Percentiles rank a stretch among this genome's conserved stretches.
phyloP scores from a whole-genome alignment of 1,284 basidiomycete species.

The Lignosus rhinocerotis region DNA sequence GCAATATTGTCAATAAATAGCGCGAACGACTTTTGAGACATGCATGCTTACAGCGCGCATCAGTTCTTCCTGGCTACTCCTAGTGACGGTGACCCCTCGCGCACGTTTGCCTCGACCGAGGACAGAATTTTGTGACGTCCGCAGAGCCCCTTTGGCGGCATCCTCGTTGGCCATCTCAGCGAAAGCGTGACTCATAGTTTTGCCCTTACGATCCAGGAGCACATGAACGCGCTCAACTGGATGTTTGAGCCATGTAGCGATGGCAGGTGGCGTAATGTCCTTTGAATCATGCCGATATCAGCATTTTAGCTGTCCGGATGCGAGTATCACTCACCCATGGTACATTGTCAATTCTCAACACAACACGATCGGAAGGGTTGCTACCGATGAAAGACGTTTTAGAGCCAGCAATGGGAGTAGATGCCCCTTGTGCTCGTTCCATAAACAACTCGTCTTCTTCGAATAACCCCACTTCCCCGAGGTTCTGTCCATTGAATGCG shows the following conservation, averaged over 20 bases:
- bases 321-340: conserved; percentile 66
- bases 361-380: conserved; percentile 45
- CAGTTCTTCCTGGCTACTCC: conserved; percentile 74
- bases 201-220: conserved; percentile 74
- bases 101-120: conserved; percentile 74
- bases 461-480: conserved; percentile 14
- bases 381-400: conserved; percentile 5
- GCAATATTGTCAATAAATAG: not conserved
- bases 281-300: conserved; percentile 27
- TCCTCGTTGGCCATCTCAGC: conserved; percentile 65
- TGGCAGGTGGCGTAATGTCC: conserved; percentile 79
- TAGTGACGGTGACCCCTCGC: conserved; percentile 77
- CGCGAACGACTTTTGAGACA: not conserved
- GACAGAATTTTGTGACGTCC: conserved; percentile 64
- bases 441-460: conserved; percentile 30
- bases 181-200: conserved; percentile 79
- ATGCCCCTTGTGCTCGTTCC: conserved; percentile 34
- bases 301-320: not conserved
- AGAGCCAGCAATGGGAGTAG: conserved; percentile 30
- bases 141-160: conserved; percentile 62
- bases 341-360: conserved; percentile 80
- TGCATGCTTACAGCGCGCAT: conserved; percentile 65
- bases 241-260: conserved; percentile 66
- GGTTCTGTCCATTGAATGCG: conserved; percentile 20
- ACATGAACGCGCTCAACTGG: conserved; percentile 71